Percentiles rank a stretch among this genome's conserved stretches.
Evolutionary conservation across 2,329 filamentous ascomycete species (phyloP).

Genomic region (Nannizziopsis arthrosporioides): DNA sequence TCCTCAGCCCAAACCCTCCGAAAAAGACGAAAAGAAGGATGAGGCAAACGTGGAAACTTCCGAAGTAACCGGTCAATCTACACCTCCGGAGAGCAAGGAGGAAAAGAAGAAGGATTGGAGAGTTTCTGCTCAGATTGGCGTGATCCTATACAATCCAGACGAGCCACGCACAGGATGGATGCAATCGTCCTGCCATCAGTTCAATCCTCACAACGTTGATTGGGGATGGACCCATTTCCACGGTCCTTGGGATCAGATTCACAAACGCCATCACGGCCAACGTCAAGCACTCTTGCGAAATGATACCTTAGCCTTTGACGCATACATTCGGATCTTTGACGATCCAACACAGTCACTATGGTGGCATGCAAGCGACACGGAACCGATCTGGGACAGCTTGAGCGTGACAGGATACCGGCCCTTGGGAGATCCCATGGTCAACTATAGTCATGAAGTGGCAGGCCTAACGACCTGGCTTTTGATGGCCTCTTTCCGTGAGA

Average conservation of each 20-base stretch:
- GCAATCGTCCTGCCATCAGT: conserved; percentile 48
- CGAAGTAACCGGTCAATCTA: conserved; percentile 5
- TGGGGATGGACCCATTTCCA: conserved; percentile 55
- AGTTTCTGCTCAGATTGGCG: conserved; percentile 48
- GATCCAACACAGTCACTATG: conserved; percentile 51
- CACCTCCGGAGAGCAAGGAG: not conserved
- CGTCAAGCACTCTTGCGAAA: conserved; percentile 48
- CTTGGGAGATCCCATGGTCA: conserved; percentile 35
- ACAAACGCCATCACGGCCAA: conserved; percentile 45
- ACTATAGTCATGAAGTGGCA: conserved; percentile 40
- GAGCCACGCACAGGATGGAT: conserved; percentile 49
- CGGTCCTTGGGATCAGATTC: conserved; percentile 47
- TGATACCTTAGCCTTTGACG: conserved; percentile 51
- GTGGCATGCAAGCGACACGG: conserved; percentile 46
- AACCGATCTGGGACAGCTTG: conserved; percentile 46
- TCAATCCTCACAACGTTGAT: conserved; percentile 46
- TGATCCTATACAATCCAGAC: conserved; percentile 52
- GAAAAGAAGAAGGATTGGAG: conserved; percentile 28
- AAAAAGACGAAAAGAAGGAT: conserved; percentile 11
- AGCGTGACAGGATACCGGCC: conserved; percentile 47
- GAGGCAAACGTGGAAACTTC: conserved; percentile 9
- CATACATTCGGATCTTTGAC: conserved; percentile 49
- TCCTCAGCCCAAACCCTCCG: conserved; percentile 4
- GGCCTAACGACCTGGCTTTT: conserved; percentile 49
- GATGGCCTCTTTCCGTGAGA: conserved; percentile 46